These are phyloP conservation scores for Aspergillus carbonarius DNA, from an alignment of 2,329 filamentous ascomycete genomes.

Conservation along the genomic window DNA sequence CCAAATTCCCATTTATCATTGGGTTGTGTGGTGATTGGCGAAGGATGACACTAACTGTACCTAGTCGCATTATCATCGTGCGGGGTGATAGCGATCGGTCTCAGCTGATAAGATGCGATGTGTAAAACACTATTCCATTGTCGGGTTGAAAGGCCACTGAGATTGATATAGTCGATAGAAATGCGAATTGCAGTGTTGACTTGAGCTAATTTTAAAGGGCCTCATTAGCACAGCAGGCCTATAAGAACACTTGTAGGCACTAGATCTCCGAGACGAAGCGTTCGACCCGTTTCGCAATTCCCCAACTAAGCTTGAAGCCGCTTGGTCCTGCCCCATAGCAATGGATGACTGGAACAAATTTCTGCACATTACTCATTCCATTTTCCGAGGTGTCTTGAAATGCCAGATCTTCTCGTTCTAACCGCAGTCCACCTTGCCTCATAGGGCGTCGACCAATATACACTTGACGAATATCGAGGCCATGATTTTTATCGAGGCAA, in stretches of 20 bases:
- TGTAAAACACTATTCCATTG: too few species aligned
- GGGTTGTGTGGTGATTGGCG: background rate
- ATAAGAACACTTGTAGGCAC: too few species aligned
- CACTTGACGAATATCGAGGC: background rate
- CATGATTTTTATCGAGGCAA: background rate
- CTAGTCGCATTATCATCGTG: background rate
- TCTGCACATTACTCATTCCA: background rate
- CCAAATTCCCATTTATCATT: background rate
- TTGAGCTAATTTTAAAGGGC: too few species aligned
- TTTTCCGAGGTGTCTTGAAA: background rate
- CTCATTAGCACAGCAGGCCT: too few species aligned
- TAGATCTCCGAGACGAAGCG: background rate
- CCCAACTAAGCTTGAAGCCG: background rate
- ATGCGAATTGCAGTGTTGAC: too few species aligned
- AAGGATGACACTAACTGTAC: background rate
- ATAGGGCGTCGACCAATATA: background rate
- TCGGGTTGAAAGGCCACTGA: too few species aligned
- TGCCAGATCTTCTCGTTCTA: background rate
- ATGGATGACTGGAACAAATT: background rate
- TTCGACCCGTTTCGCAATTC: background rate
- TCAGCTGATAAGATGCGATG: slow-evolving; percentile 1
- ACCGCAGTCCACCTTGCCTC: background rate
- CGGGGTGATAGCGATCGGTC: background rate
- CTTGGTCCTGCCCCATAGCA: background rate
- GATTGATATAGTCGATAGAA: too few species aligned